phyloP scores from a whole-genome alignment of 2,329 filamentous ascomycete species.

The Aspergillus fijiensis region DNA sequence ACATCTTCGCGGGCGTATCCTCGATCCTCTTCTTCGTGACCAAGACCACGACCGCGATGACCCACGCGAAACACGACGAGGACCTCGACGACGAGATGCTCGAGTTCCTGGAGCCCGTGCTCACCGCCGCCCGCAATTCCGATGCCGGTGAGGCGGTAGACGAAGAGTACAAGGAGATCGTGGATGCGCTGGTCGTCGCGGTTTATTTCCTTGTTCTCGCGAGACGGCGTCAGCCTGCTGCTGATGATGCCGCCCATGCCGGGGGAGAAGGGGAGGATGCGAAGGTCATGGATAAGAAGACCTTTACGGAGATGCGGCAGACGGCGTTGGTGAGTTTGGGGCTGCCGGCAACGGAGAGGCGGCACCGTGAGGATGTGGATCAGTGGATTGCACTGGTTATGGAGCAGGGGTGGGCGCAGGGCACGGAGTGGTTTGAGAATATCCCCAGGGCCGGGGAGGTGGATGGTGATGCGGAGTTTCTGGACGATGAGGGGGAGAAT shows the following conservation, averaged over 20 bases:
- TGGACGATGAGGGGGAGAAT: slow-evolving; percentile 25
- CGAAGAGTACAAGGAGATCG: slow-evolving; percentile 42
- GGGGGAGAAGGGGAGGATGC: slow-evolving; percentile 13
- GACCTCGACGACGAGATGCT: slow-evolving; percentile 42
- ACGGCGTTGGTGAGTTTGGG: slow-evolving; percentile 38
- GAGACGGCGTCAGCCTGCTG: slow-evolving; percentile 48
- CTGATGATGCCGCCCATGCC: neutral
- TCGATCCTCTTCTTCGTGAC: slow-evolving; percentile 53
- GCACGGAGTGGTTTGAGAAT: slow-evolving; percentile 66
- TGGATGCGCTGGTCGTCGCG: slow-evolving; percentile 42
- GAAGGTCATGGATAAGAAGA: slow-evolving; percentile 42
- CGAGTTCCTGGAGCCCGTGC: slow-evolving; percentile 39
- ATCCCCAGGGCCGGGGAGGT: slow-evolving; percentile 42
- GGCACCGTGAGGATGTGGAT: slow-evolving; percentile 56
- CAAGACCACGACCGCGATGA: slow-evolving; percentile 41
- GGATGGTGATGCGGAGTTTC: slow-evolving; percentile 34
- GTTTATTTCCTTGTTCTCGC: slow-evolving; percentile 47
- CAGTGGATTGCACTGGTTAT: slow-evolving; percentile 60
- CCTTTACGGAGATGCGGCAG: slow-evolving; percentile 42
- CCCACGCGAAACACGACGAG: slow-evolving; percentile 42
- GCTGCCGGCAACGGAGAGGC: slow-evolving; percentile 44
- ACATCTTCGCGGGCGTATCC: slow-evolving; percentile 71
- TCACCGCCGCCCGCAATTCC: slow-evolving; percentile 22
- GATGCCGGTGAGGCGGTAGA: slow-evolving; percentile 49
- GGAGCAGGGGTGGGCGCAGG: slow-evolving; percentile 53